A percentile compares a stretch with the other conserved stretches of the same genome.
phyloP scores from a whole-genome alignment of 371 early-diverging fungal species.

The Mortierella sp. region DNA sequence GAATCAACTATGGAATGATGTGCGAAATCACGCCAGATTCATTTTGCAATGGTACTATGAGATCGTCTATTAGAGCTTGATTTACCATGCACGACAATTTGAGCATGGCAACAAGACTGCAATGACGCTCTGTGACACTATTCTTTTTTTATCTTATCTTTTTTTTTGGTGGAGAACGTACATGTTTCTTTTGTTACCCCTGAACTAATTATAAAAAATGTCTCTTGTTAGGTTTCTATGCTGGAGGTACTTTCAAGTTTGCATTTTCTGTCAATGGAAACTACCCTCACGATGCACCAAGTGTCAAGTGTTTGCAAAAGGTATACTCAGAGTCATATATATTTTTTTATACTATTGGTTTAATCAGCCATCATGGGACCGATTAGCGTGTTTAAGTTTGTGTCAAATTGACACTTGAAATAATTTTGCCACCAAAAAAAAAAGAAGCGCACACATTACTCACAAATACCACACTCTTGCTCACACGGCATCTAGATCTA shows the following conservation, averaged over 20 bases:
- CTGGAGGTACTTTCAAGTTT: slow-evolving; percentile 93
- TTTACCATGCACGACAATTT: too few species aligned
- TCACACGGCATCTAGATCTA: slow-evolving; percentile 76
- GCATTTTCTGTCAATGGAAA: slow-evolving; percentile 90
- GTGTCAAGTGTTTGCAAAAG: slow-evolving; percentile 94
- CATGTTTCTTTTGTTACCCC: not conserved
- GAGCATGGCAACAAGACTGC: not conserved
- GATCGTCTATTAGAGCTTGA: too few species aligned
- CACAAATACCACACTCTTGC: not conserved
- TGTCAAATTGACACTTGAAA: not conserved
- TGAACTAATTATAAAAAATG: not conserved
- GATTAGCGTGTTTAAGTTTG: slow-evolving; percentile 2
- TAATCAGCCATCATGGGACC: not conserved
- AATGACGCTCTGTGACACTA: not conserved
- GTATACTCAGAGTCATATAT: slow-evolving; percentile 57
- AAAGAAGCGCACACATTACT: not conserved
- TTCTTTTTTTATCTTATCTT: not conserved
- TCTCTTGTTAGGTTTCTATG: slow-evolving; percentile 84
- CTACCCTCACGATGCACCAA: slow-evolving; percentile 99
- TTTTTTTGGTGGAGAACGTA: not conserved
- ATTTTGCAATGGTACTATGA: not conserved
- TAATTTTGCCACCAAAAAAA: slow-evolving; percentile 23
- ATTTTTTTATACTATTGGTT: not conserved
- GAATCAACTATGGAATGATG: slow-evolving; percentile 1
- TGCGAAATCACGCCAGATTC: not conserved